phyloP scores from a whole-genome alignment of 2,329 filamentous ascomycete species.

The Penicillium sp. region DNA sequence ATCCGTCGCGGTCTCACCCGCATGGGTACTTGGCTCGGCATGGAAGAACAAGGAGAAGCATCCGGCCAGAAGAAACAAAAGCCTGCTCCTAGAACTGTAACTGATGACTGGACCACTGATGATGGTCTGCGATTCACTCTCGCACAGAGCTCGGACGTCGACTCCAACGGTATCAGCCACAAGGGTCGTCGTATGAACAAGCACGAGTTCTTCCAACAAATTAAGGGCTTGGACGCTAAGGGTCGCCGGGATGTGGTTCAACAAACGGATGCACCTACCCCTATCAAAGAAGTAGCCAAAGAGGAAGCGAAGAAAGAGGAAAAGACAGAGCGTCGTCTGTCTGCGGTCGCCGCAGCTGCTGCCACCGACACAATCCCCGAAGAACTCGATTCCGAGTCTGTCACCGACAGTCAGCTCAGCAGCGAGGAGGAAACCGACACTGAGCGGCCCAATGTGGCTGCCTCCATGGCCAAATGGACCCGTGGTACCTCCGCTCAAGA shows the following conservation, averaged over 20 bases:
- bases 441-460: slow-evolving; percentile 35
- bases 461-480: slow-evolving; percentile 39
- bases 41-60: slow-evolving; percentile 34
- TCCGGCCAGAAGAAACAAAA: slow-evolving; percentile 31
- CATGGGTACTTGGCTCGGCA: slow-evolving; percentile 62
- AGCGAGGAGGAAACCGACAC: slow-evolving; percentile 27
- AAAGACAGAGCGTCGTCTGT: slow-evolving; percentile 26
- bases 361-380: slow-evolving; percentile 15
- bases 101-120: slow-evolving; percentile 38
- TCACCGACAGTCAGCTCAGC: slow-evolving; percentile 24
- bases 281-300: slow-evolving; percentile 40
- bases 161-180: slow-evolving; percentile 36
- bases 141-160: slow-evolving; percentile 44
- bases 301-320: slow-evolving; percentile 31
- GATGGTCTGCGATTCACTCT: slow-evolving; percentile 65
- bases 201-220: slow-evolving; percentile 63
- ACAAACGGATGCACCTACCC: slow-evolving; percentile 42
- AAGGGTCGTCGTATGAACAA: slow-evolving; percentile 65
- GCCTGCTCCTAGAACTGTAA: slow-evolving; percentile 16
- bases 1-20: slow-evolving; percentile 55
- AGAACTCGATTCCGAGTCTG: slow-evolving; percentile 26
- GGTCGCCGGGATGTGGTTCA: slow-evolving; percentile 51
- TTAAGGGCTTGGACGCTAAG: slow-evolving; percentile 62
- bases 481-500: slow-evolving; percentile 39
- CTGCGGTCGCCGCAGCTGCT: slow-evolving; percentile 16